Evolutionary conservation across 257 asterid genomes (phyloP).

Genomic region (Gardenia jasminoides): DNA sequence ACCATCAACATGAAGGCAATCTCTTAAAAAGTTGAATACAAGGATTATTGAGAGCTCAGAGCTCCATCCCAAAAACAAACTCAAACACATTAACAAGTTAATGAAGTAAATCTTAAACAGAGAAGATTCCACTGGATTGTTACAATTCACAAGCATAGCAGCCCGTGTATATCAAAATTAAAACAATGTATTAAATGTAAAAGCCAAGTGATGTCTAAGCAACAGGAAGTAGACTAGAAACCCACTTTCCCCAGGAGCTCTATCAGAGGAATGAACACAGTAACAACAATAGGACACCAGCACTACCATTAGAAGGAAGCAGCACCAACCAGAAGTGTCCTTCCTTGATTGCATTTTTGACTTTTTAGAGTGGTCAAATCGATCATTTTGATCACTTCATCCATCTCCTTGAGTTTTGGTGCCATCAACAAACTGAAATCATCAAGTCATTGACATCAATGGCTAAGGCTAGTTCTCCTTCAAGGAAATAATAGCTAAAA

Average conservation of each 20-base stretch:
- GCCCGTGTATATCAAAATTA: neutral
- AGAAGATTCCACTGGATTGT: neutral
- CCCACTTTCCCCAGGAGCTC: neutral
- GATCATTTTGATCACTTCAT: conserved; percentile 61
- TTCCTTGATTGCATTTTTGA: conserved; percentile 41
- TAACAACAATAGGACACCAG: conserved; percentile 43
- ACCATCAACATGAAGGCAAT: neutral
- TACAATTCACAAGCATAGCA: neutral
- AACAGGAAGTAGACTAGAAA: neutral
- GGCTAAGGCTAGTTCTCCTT: neutral
- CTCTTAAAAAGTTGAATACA: neutral
- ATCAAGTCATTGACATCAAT: conserved; percentile 15
- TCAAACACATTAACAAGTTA: neutral
- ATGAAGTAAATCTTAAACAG: neutral
- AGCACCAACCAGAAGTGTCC: conserved; percentile 98
- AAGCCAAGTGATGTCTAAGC: neutral
- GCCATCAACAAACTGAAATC: conserved; percentile 65
- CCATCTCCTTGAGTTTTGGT: conserved; percentile 91
- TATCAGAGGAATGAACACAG: neutral
- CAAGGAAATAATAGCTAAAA: conserved; percentile 6
- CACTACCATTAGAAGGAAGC: conserved; percentile 57
- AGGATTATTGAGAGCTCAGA: neutral
- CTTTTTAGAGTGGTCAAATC: conserved; percentile 43
- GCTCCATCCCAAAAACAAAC: neutral
- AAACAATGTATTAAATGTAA: neutral